Conservation (phyloP, 306 rosid species). For the Albizia julibrissin region DNA sequence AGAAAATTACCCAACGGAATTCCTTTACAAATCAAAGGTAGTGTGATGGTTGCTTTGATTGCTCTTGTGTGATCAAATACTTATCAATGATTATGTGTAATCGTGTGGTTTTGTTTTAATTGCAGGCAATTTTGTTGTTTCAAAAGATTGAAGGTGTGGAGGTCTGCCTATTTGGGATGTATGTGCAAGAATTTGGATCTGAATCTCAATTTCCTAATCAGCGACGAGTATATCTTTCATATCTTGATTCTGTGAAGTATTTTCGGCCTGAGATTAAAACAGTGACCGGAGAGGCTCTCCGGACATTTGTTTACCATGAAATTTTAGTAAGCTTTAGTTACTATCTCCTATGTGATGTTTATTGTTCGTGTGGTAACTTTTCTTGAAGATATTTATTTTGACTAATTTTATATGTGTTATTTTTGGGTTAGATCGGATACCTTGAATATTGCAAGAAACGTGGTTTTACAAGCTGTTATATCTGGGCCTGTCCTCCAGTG, state of each 20-base stretch:
- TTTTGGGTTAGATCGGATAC: slow-evolving; percentile 77
- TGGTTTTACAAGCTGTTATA: slow-evolving; percentile 96
- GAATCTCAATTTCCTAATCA: slow-evolving; percentile 89
- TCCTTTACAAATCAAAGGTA: slow-evolving; percentile 97
- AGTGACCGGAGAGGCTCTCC: slow-evolving; percentile 91
- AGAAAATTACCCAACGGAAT: slow-evolving; percentile 93
- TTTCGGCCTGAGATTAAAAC: slow-evolving; percentile 93
- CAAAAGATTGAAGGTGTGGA: slow-evolving; percentile 99
- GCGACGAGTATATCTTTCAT: slow-evolving; percentile 96
- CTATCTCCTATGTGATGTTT: slow-evolving; percentile 6
- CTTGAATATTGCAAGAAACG: slow-evolving; percentile 96
- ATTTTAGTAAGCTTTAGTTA: slow-evolving; percentile 63
- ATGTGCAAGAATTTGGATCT: slow-evolving; percentile 98
- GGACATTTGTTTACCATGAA: slow-evolving; percentile 97
- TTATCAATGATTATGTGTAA: slow-evolving; percentile 3
- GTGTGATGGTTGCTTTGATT: slow-evolving; percentile 20
- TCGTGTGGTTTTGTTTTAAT: slow-evolving; percentile 17
- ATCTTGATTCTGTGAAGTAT: slow-evolving; percentile 96
- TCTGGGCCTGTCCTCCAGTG: slow-evolving; percentile 99
- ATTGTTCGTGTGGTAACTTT: slow-evolving; percentile 15
- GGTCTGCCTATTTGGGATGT: slow-evolving; percentile 99
- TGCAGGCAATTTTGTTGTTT: slow-evolving; percentile 85
- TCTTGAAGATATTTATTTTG: slow-evolving; percentile 25
- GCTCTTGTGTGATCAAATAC: slow-evolving; percentile 6
- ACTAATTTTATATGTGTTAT: background rate